Evolutionary conservation across 495 filamentous ascomycete species (phyloP).

Genomic region (Pseudotulostoma volvatum): DNA sequence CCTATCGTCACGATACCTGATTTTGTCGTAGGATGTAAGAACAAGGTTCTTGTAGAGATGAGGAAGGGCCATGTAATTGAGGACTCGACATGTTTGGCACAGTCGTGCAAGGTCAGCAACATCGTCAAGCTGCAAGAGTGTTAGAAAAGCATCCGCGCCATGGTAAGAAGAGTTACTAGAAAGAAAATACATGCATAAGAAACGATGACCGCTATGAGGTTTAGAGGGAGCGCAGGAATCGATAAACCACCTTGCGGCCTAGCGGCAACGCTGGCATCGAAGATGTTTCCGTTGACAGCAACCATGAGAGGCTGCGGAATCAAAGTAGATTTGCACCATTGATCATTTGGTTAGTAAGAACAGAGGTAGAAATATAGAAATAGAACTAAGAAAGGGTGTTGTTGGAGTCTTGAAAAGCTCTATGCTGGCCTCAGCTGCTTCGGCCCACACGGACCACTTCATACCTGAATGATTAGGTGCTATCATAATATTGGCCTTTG

Average conservation of each 20-base stretch:
- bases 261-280: slow-evolving; percentile 22
- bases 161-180: no score
- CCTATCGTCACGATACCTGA: slow-evolving; percentile 40
- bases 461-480: no score
- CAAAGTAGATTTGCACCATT: neutral
- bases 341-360: no score
- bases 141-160: no score
- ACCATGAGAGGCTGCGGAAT: slow-evolving; percentile 19
- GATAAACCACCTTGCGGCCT: slow-evolving; percentile 14
- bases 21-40: slow-evolving; percentile 41
- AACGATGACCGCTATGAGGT: slow-evolving; percentile 40
- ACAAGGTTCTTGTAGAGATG: slow-evolving; percentile 41
- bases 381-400: no score
- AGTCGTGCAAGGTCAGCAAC: slow-evolving; percentile 39
- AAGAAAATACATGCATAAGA: slow-evolving; percentile 16
- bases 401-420: no score
- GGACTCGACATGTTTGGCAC: slow-evolving; percentile 43
- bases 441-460: no score
- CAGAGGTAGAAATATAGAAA: no score
- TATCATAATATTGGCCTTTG: no score
- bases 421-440: no score
- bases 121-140: slow-evolving; percentile 33
- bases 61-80: slow-evolving; percentile 49
- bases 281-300: slow-evolving; percentile 32
- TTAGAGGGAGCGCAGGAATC: slow-evolving; percentile 36